phyloP scores from a whole-genome alignment of 176 grass and related monocot genomes.

The Cymbopogon citratus region DNA sequence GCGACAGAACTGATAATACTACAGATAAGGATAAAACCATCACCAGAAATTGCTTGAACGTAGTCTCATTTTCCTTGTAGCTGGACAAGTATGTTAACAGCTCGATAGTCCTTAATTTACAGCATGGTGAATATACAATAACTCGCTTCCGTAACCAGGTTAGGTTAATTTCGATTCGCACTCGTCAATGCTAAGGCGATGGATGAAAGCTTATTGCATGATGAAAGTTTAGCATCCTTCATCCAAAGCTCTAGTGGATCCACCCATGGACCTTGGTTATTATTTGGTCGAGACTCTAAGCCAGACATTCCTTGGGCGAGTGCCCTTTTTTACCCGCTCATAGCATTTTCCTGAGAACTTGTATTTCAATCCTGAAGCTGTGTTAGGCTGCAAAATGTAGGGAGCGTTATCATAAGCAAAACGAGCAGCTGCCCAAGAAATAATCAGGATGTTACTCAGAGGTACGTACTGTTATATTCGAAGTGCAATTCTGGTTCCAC shows the following conservation, averaged over 20 bases:
- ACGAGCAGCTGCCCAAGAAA: neutral
- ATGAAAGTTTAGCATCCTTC: slow-evolving; percentile 5
- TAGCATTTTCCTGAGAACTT: slow-evolving; percentile 52
- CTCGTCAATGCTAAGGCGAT: neutral
- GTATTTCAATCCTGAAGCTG: slow-evolving; percentile 7
- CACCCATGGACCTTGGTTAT: slow-evolving; percentile 4
- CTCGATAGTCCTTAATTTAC: neutral
- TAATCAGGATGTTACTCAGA: neutral
- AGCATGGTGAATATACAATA: neutral
- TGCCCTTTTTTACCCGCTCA: slow-evolving; percentile 8
- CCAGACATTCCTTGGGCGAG: slow-evolving; percentile 5
- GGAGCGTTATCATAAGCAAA: neutral
- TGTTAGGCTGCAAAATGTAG: slow-evolving; percentile 17
- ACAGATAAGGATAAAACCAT: neutral
- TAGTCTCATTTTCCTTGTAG: neutral
- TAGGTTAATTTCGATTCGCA: neutral
- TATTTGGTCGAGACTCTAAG: slow-evolving; percentile 23
- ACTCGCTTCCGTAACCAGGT: neutral
- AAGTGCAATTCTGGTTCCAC: slow-evolving; percentile 17
- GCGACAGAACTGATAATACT: neutral
- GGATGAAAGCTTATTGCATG: neutral
- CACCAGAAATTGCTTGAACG: neutral
- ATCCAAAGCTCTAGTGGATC: neutral
- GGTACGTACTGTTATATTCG: slow-evolving; percentile 14
- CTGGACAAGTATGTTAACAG: neutral